Base-by-base conservation (phyloP, 1,284 basidiomycete species). In the Malassezia psittaci region DNA sequence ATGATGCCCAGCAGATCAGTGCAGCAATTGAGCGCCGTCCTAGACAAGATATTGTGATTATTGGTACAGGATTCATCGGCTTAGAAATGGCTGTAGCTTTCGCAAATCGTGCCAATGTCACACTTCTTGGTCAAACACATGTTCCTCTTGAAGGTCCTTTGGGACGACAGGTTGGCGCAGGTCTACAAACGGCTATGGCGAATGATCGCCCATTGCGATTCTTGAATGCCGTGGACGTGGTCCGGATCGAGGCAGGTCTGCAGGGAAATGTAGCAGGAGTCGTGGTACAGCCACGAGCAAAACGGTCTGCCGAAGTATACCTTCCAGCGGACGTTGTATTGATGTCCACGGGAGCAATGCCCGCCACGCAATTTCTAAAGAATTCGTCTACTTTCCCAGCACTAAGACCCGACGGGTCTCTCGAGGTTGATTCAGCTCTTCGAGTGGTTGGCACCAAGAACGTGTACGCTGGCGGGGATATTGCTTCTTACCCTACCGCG, bases 41-140 rank as follows among this genome's bases (percentile, higher is more conserved):
- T 45, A 56, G 60, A 52, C 85, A 87, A 68, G 81, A 83, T 51
- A 76, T 88, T 45, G 87, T 90, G 34, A 82, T 94, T 34, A 86
- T 94, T 61, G 90, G 90, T 1, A 86, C 85, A 34, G 88, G 86
- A 16, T 96, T 94, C 77, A 96, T 96, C 68, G 85, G 87, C 51
- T 88, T 96, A 86, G 90, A 96, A 75, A 79, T 89, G 10, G 88
- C 88, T 5, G 81, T 80, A 13, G 86, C 88, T 0, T 77, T 88
- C 0, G 73, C 83, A 5, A 84, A 86, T 85, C 76, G 74, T 6
- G 75, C 74, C 48, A 83, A 83, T 29, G 83, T 88, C 52, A 82
- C 87, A 58, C 84, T 93, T 50, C 82, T 96, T 51, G 89, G 90
- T 0, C 85, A 85, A 83, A 87, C 88, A 64, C 81, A 84, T 54